Evolutionary conservation across 306 rosid species (phyloP), one percentile per base, ranked within the genome.

Genomic region (Trifolium dubium): DNA sequence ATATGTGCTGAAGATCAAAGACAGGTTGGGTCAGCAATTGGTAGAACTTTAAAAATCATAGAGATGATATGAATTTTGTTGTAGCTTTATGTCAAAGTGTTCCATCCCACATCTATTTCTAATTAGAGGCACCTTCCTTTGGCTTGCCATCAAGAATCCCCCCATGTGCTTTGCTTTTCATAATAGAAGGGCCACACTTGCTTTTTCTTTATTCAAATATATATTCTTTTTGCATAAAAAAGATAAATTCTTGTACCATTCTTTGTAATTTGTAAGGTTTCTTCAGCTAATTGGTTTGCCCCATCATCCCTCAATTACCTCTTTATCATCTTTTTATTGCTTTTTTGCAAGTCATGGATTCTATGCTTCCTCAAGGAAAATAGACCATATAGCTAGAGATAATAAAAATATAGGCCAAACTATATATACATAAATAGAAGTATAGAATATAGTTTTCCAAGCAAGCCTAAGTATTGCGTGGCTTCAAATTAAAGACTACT

Each of bases 111-210:
- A 35, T 73, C 35, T 58, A 61, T 77, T 79, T 73, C 35, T 66
- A 30, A 29, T 60, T 60, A 19, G 56, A 43, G 56, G 74, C 1
- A 60, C 8, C 15, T 81, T 81, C 78, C 84, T 81, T 75, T 51
- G 28, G 8, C 50, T 71, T 73, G 77, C 29, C 65, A 74, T 74
- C 46, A 64, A 29, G 83, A 83, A 65, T 74, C 78, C 71, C 1
- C 4, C 71, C 86, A 83, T 79, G 86, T 79, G 86, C 81, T 10
- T 75, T 75, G 63, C 79, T 39, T 39, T 78, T 79, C 35, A 39
- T 59, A 3, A 5, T 10, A 7, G 40, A 39, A n/a, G 49, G 40
- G 54, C 58, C 80, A 46, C 75, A 69, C 83, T 64, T 79, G 78
- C 53, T 32, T 64, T 51, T 55, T 78, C 55, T 74, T 64, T 69